phyloP scores from a whole-genome alignment of 257 asterid species.

The Dorcoceras hygrometricum region DNA sequence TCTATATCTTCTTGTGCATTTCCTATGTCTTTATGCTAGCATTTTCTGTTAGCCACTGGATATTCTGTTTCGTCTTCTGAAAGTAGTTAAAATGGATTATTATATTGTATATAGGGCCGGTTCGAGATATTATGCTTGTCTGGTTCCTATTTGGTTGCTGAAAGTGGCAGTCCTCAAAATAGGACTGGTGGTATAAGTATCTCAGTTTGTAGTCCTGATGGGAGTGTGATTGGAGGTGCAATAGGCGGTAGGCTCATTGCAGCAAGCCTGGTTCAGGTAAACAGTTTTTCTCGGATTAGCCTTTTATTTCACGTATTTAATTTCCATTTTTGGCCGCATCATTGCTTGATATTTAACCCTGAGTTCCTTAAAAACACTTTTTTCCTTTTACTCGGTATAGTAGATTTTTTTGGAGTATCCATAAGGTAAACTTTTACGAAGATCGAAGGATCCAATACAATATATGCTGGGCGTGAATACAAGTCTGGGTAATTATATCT shows the following conservation, averaged over 20 bases:
- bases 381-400: not conserved
- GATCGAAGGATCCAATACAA: not conserved
- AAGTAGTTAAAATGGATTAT: slow-evolving; percentile 5
- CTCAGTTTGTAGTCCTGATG: slow-evolving; percentile 68
- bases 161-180: slow-evolving; percentile 52
- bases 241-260: slow-evolving; percentile 64
- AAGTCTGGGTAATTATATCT: not conserved
- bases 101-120: slow-evolving; percentile 45
- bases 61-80: not conserved
- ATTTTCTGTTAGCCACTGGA: slow-evolving; percentile 2
- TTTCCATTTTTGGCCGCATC: not conserved
- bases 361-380: not conserved
- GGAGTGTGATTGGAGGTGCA: slow-evolving; percentile 68
- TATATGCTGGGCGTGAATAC: not conserved
- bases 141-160: slow-evolving; percentile 64
- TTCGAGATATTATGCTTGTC: slow-evolving; percentile 63
- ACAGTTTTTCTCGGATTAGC: not conserved
- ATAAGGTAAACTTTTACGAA: too few species aligned
- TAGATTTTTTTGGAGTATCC: too few species aligned
- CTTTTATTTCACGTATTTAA: not conserved
- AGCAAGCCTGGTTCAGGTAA: slow-evolving; percentile 55
- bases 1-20: not conserved
- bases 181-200: slow-evolving; percentile 67
- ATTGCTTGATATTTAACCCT: not conserved
- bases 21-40: not conserved